phyloP scores from a whole-genome alignment of 2,329 filamentous ascomycete species.

The Orbilia ellipsospora region DNA sequence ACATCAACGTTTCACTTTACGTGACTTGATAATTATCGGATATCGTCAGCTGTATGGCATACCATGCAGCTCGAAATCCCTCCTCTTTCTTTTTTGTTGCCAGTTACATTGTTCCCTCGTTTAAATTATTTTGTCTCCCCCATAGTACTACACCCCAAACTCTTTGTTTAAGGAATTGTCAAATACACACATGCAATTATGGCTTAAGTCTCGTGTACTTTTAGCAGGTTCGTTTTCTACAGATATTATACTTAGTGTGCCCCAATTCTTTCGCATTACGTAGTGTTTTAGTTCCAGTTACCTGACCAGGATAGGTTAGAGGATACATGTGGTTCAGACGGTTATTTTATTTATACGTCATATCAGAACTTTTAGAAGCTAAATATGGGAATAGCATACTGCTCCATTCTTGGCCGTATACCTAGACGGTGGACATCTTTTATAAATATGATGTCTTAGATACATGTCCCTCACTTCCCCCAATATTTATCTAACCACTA shows the following conservation, averaged over 20 bases:
- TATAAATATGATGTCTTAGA: conserved; percentile 54
- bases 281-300: no score
- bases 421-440: conserved; percentile 28
- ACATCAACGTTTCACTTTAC: not conserved
- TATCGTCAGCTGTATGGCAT: not conserved
- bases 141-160: not conserved
- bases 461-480: not conserved
- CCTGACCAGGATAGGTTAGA: no score
- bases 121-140: not conserved
- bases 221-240: conserved; percentile 51
- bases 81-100: not conserved
- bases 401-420: no score
- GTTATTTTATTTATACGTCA: no score
- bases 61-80: not conserved
- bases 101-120: not conserved
- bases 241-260: conserved; percentile 12
- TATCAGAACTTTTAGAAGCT: no score
- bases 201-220: conserved; percentile 49
- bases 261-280: no score
- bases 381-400: no score
- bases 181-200: conserved; percentile 23
- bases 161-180: conserved; percentile 12
- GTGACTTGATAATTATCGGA: not conserved
- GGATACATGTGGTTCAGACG: no score
- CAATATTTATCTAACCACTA: not conserved